Evolutionary conservation across 1,139 yeast genomes (phyloP), one percentile per base, ranked within the genome.

Genomic region (Candida tropicalis): DNA sequence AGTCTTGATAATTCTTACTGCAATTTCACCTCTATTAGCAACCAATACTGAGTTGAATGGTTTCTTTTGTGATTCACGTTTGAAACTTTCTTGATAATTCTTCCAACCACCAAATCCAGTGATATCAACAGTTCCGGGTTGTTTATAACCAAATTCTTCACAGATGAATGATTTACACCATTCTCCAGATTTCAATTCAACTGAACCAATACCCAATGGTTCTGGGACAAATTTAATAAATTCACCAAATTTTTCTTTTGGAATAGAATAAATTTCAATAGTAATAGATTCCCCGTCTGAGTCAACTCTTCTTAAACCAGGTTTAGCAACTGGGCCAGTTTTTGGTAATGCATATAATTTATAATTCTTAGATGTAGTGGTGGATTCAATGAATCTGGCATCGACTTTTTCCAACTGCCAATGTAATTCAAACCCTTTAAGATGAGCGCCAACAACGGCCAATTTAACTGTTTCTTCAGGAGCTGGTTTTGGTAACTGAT

Each of bases 11-110:
- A 93, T 87, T 61, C 99, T 77, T 27, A 90, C 97, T 3, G 99
- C 97, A 58, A 93, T 93, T 68, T 93, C 99, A 62, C 99, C 99
- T 68, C 99, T 81, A 70, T 93, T 93, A 28, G 99, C 98, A 44
- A 93, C 95, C 48, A 93, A 75, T 11, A 93, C 97, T 10, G 87
- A 80, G 36, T 83, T 75, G 66, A 91, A 91, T 0, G 93, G 95
- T 62, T 78, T 81, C 36, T 57, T 56, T 6, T 22, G 26, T 36
- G 41, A 48, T 34, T 62, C 64, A 15, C 45, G 51, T 45, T 52
- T 49, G 57, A 66, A 56, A 47, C 61, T 65, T 6, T 70, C 75
- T 37, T 86, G 75, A 65, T 87, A 89, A 7, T 75, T 70, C 61
- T 84, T 82, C 93, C 97, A 93, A 9, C 97, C 96, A 35, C 97